phyloP scores from a whole-genome alignment of 257 asterid genomes.

The Phtheirospermum japonicum region DNA sequence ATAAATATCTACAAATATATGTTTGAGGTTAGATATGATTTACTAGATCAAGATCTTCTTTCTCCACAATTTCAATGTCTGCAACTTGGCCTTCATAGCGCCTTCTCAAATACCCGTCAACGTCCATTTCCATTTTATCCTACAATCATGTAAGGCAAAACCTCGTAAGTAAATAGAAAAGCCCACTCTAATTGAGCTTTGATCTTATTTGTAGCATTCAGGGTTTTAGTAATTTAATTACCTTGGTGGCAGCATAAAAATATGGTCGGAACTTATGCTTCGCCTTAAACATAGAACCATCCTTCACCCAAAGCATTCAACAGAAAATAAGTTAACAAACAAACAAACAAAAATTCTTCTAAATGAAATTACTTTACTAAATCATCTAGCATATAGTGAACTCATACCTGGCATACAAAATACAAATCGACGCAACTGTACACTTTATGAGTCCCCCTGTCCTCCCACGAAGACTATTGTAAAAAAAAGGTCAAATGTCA shows the following conservation, averaged over 20 bases:
- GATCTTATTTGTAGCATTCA: slow-evolving; percentile 12
- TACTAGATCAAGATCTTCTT: slow-evolving; percentile 94
- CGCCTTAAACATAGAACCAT: slow-evolving; percentile 88
- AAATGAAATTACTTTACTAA: slow-evolving; percentile 7
- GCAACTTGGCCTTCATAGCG: slow-evolving; percentile 89
- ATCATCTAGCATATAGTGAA: slow-evolving; percentile 6
- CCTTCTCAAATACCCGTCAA: slow-evolving; percentile 89
- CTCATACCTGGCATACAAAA: slow-evolving; percentile 87
- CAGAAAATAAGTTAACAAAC: slow-evolving; percentile 4
- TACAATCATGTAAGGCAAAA: slow-evolving; percentile 29
- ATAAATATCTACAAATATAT: not conserved
- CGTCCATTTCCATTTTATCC: slow-evolving; percentile 95
- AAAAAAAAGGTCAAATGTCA: slow-evolving; percentile 11
- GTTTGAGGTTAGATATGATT: slow-evolving; percentile 31
- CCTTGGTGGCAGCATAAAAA: slow-evolving; percentile 95
- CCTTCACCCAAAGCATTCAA: slow-evolving; percentile 50
- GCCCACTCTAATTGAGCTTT: not conserved
- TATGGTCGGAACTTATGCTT: slow-evolving; percentile 91
- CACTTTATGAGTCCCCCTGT: slow-evolving; percentile 73
- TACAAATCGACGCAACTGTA: slow-evolving; percentile 91
- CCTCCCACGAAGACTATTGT: slow-evolving; percentile 88
- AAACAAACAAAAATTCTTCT: slow-evolving; percentile 10
- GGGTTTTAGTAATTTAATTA: slow-evolving; percentile 21
- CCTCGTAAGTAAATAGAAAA: slow-evolving; percentile 18
- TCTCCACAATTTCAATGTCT: slow-evolving; percentile 76